These are phyloP conservation scores for Zygnema cylindricum DNA, from an alignment of 139 green algal genomes.

Conservation along the genomic window DNA sequence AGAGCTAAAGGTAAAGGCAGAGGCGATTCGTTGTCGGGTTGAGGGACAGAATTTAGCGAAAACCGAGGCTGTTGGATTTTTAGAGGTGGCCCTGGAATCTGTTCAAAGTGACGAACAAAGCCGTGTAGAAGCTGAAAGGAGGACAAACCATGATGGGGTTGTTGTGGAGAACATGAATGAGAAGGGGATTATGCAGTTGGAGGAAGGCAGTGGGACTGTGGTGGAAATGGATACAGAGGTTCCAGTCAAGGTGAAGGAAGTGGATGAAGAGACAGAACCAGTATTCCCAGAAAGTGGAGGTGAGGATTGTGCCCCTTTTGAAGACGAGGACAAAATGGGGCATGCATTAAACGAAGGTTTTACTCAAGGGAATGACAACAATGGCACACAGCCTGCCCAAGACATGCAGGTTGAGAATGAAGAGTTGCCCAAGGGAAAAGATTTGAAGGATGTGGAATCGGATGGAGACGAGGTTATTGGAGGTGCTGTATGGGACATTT, in stretches of 20 bases:
- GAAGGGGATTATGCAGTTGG: background rate
- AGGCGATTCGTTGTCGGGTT: background rate
- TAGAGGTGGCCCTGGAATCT: too few species aligned
- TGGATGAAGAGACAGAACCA: background rate
- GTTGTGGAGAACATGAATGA: background rate
- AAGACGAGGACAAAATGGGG: background rate
- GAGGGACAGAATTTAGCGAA: constrained; percentile 28
- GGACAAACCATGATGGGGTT: background rate
- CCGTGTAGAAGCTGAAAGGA: background rate
- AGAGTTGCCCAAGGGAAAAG: constrained; percentile 29
- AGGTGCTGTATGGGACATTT: constrained; percentile 90
- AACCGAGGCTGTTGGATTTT: background rate
- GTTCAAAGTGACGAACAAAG: background rate
- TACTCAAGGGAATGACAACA: too few species aligned
- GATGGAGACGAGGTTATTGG: constrained; percentile 11
- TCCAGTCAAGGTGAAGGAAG: background rate
- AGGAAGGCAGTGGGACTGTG: background rate
- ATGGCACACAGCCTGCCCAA: too few species aligned
- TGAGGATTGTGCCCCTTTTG: background rate
- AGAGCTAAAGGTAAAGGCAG: constrained; percentile 11
- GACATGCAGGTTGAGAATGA: background rate
- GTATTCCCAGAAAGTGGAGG: background rate
- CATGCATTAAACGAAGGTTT: background rate
- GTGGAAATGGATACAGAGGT: background rate
- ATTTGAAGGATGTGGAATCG: constrained; percentile 45